Percentiles rank a stretch among this genome's conserved stretches.
These are phyloP conservation scores for Jaapia argillacea DNA, from an alignment of 768 basidiomycete genomes.

Conservation along the genomic window DNA sequence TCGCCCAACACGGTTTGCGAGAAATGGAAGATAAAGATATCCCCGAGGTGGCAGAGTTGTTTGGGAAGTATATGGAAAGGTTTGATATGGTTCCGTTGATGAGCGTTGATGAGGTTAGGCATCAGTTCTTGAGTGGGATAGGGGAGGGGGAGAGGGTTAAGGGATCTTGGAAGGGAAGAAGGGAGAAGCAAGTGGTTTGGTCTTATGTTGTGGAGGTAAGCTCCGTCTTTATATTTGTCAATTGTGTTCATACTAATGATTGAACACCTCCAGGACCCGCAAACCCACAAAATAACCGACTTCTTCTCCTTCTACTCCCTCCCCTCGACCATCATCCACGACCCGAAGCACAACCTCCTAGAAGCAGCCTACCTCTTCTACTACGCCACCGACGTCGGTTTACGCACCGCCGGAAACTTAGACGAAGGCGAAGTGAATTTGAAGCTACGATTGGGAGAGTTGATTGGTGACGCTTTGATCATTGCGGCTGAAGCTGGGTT, in stretches of 20 bases:
- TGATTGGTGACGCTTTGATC: conserved; percentile 75
- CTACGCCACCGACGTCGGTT: conserved; percentile 66
- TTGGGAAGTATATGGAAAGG: conserved; percentile 68
- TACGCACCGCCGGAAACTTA: neutral
- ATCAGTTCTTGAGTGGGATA: conserved; percentile 82
- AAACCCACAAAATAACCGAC: conserved; percentile 81
- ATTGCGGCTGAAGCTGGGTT: conserved; percentile 80
- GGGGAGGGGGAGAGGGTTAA: conserved; percentile 47
- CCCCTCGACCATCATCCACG: conserved; percentile 85
- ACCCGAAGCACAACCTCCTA: conserved; percentile 57
- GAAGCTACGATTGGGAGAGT: conserved; percentile 55
- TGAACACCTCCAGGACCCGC: conserved; percentile 74
- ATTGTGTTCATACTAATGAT: neutral
- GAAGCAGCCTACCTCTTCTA: conserved; percentile 96
- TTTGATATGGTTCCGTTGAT: conserved; percentile 79
- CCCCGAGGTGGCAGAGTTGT: conserved; percentile 56
- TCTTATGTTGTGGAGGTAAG: conserved; percentile 89
- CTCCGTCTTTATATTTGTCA: conserved; percentile 2
- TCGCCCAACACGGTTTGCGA: conserved; percentile 52
- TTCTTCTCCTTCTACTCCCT: conserved; percentile 96
- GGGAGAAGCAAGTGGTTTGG: conserved; percentile 87
- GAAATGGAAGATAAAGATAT: conserved; percentile 85
- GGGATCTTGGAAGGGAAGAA: conserved; percentile 32
- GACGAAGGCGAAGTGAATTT: conserved; percentile 48
- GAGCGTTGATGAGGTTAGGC: conserved; percentile 66